Conservation (phyloP, 2,329 filamentous ascomycete species). For the Triangularia verruculosa region DNA sequence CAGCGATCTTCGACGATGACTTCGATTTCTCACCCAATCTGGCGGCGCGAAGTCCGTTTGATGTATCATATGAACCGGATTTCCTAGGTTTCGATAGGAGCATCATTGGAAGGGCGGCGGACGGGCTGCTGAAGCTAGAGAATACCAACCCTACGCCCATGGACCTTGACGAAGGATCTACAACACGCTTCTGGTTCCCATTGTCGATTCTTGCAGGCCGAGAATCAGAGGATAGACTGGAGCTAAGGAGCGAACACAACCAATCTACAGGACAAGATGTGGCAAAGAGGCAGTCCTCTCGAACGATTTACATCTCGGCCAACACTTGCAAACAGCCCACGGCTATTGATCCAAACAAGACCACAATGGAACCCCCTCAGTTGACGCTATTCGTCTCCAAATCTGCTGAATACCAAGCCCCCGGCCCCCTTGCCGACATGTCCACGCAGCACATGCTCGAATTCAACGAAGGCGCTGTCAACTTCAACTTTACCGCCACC, state of each 20-base stretch:
- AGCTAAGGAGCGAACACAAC: constrained; percentile 24
- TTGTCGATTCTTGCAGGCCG: constrained; percentile 50
- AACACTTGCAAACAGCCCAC: constrained; percentile 81
- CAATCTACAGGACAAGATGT: constrained; percentile 21
- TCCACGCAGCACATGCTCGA: constrained; percentile 43
- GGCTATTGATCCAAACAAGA: constrained; percentile 47
- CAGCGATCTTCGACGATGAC: constrained; percentile 25
- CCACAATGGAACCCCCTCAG: constrained; percentile 58
- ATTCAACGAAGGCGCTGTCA: constrained; percentile 69
- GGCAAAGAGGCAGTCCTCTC: constrained; percentile 32
- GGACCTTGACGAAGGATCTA: constrained; percentile 61
- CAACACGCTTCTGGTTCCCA: constrained; percentile 63
- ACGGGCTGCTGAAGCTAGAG: constrained; percentile 46
- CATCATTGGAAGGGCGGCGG: constrained; percentile 60
- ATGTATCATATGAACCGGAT: constrained; percentile 53
- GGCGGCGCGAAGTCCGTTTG: constrained; percentile 21
- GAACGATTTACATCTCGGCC: constrained; percentile 72
- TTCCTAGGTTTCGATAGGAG: constrained; percentile 61
- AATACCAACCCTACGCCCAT: constrained; percentile 63
- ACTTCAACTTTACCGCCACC: constrained; percentile 58
- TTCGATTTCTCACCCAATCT: constrained; percentile 14
- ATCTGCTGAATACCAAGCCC: constrained; percentile 58
- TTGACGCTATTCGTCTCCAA: constrained; percentile 75
- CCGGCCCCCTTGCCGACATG: constrained; percentile 58
- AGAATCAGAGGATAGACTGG: constrained; percentile 25